Percentiles rank a stretch among this genome's conserved stretches.
phyloP scores from a whole-genome alignment of 768 basidiomycete genomes.

The Postia placenta region DNA sequence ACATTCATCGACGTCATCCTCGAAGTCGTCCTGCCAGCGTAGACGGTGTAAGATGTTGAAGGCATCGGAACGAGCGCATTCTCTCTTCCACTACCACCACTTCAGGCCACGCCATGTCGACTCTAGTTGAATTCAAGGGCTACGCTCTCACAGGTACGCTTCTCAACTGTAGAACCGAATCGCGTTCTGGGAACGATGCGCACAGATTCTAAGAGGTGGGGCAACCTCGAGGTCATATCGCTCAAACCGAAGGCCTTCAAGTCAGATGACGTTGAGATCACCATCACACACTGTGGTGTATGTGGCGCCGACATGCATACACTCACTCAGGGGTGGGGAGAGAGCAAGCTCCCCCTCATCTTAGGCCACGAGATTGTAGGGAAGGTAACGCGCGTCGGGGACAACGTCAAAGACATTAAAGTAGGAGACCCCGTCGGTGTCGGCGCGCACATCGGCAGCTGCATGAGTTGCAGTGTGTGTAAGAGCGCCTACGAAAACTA shows the following conservation, averaged over 20 bases:
- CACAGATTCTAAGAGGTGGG: constrained; percentile 25
- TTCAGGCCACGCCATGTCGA: constrained; percentile 1
- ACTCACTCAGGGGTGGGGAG: constrained; percentile 34
- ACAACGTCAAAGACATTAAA: constrained; percentile 42
- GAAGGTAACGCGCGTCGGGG: constrained; percentile 44
- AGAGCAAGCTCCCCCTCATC: constrained; percentile 22
- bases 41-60: background rate
- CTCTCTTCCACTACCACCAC: background rate
- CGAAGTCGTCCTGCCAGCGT: background rate
- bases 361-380: constrained; percentile 52
- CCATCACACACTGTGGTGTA: constrained; percentile 42
- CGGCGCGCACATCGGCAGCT: constrained; percentile 46
- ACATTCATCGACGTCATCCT: no score
- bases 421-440: constrained; percentile 55
- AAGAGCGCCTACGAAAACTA: no score
- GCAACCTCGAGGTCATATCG: constrained; percentile 36
- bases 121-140: constrained; percentile 19
- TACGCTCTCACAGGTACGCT: constrained; percentile 18
- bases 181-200: no score
- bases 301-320: constrained; percentile 51
- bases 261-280: constrained; percentile 51
- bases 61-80: background rate
- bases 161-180: background rate
- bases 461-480: constrained; percentile 43
- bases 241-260: constrained; percentile 48